Percentiles rank a stretch among this genome's conserved stretches.
Conservation (phyloP, 1,284 basidiomycete genomes). For the Cutaneotrichosporon cavernicola region DNA sequence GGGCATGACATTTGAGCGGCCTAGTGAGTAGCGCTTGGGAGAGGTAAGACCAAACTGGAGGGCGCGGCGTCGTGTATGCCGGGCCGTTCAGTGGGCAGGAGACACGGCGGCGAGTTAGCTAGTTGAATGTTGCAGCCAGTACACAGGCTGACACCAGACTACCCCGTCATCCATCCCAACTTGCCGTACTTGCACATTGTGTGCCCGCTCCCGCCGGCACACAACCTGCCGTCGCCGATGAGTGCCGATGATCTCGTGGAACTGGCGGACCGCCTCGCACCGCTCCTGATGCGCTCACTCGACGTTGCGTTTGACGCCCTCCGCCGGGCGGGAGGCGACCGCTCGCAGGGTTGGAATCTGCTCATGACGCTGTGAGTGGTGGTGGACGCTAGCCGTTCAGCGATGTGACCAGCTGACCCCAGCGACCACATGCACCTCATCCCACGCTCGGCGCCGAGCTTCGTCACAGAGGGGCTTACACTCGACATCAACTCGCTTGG, state of each 20-base stretch:
- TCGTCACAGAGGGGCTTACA: slow-evolving; percentile 31
- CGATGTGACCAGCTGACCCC: slow-evolving; percentile 10
- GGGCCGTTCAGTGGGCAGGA: too few species aligned
- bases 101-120: too few species aligned
- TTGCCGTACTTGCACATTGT: slow-evolving; percentile 79
- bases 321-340: slow-evolving; percentile 37
- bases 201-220: slow-evolving; percentile 55
- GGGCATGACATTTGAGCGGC: slow-evolving; percentile 61
- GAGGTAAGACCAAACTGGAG: too few species aligned
- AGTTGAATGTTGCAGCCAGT: too few species aligned
- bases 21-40: slow-evolving; percentile 54
- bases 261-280: slow-evolving; percentile 62
- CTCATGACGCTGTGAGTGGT: slow-evolving; percentile 61
- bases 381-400: too few species aligned
- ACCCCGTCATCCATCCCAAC: slow-evolving; percentile 65
- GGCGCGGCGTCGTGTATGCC: too few species aligned
- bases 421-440: slow-evolving; percentile 76
- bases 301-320: slow-evolving; percentile 72
- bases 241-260: slow-evolving; percentile 48
- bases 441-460: slow-evolving; percentile 60
- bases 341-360: slow-evolving; percentile 65
- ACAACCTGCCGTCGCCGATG: slow-evolving; percentile 55
- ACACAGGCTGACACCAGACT: slow-evolving; percentile 56
- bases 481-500: slow-evolving; percentile 78
- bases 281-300: slow-evolving; percentile 69